Evolutionary conservation across 306 rosid species (phyloP).

Genomic region (Argentina anserina): DNA sequence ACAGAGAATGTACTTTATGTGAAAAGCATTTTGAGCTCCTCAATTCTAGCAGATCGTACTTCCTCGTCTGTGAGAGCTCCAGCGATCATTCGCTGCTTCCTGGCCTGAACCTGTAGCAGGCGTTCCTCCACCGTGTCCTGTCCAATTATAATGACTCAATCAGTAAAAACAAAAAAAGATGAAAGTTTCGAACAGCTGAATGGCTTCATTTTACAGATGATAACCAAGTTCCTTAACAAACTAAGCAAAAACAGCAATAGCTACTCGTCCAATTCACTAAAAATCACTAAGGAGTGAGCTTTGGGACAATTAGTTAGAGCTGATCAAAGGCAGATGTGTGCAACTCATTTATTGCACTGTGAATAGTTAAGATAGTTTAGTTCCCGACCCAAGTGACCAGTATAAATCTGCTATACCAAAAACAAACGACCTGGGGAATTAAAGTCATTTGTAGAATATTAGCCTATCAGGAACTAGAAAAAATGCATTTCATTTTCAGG

Average conservation of each 20-base stretch:
- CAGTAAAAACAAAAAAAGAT: too few relatives aligned
- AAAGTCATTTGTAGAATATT: not conserved
- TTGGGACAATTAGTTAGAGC: not conserved
- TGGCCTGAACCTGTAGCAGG: constrained; percentile 70
- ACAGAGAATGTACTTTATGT: constrained; percentile 16
- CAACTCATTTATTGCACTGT: not conserved
- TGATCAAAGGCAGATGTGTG: not conserved
- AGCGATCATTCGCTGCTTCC: constrained; percentile 70
- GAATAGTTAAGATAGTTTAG: not conserved
- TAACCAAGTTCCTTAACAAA: not conserved
- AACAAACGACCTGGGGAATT: not conserved
- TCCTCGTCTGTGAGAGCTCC: constrained; percentile 80
- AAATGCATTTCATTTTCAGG: not conserved
- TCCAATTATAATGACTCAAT: constrained; percentile 1
- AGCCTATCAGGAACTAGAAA: too few relatives aligned
- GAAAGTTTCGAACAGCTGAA: not conserved
- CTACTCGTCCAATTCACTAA: not conserved
- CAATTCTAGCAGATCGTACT: constrained; percentile 64
- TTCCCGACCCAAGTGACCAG: not conserved
- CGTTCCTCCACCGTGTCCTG: constrained; percentile 73
- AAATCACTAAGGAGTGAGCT: not conserved
- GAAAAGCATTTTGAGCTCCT: constrained; percentile 77
- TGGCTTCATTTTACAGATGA: not conserved
- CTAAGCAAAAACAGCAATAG: not conserved
- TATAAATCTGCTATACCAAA: not conserved